Percentiles rank a stretch among this genome's conserved stretches.
These are phyloP conservation scores for Leccinum longicurvipes DNA, from an alignment of 768 basidiomycete genomes.

Conservation along the genomic window DNA sequence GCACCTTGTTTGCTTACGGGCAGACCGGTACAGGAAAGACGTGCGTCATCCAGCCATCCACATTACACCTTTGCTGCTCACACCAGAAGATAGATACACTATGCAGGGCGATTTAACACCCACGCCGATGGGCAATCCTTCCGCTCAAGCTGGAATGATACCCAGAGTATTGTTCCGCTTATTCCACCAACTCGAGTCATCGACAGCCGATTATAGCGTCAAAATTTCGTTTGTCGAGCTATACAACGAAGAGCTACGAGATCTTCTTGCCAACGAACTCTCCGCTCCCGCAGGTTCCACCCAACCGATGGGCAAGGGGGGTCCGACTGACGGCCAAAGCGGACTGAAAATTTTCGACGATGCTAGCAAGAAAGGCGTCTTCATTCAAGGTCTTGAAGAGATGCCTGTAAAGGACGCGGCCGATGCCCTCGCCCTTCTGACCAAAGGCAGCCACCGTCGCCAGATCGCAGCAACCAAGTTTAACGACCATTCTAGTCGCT, in stretches of 20 bases:
- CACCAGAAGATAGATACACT: slow-evolving; percentile 61
- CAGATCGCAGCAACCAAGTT: slow-evolving; percentile 96
- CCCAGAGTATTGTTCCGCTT: slow-evolving; percentile 90
- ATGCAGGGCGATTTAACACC: slow-evolving; percentile 94
- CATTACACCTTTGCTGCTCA: slow-evolving; percentile 11
- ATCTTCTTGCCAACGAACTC: slow-evolving; percentile 82
- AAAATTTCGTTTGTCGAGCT: slow-evolving; percentile 93
- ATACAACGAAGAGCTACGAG: slow-evolving; percentile 97
- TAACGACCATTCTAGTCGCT: slow-evolving; percentile 96
- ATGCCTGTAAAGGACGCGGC: slow-evolving; percentile 75
- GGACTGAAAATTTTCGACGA: slow-evolving; percentile 94
- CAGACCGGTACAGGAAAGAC: slow-evolving; percentile 99
- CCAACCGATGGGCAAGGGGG: slow-evolving; percentile 75
- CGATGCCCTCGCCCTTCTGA: slow-evolving; percentile 79
- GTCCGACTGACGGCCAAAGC: slow-evolving; percentile 47
- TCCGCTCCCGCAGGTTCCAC: slow-evolving; percentile 58
- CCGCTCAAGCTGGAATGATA: slow-evolving; percentile 90
- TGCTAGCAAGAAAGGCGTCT: slow-evolving; percentile 77
- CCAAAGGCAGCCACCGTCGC: slow-evolving; percentile 84
- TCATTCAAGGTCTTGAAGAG: slow-evolving; percentile 96
- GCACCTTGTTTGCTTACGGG: slow-evolving; percentile 95
- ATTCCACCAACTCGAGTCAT: slow-evolving; percentile 82
- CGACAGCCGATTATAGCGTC: slow-evolving; percentile 81
- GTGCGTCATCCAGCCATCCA: slow-evolving; percentile 45
- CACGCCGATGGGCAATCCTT: slow-evolving; percentile 85